Evolutionary conservation across 768 basidiomycete species (phyloP), one percentile per base, ranked within the genome.

Genomic region (Rhizopogon rudus): DNA sequence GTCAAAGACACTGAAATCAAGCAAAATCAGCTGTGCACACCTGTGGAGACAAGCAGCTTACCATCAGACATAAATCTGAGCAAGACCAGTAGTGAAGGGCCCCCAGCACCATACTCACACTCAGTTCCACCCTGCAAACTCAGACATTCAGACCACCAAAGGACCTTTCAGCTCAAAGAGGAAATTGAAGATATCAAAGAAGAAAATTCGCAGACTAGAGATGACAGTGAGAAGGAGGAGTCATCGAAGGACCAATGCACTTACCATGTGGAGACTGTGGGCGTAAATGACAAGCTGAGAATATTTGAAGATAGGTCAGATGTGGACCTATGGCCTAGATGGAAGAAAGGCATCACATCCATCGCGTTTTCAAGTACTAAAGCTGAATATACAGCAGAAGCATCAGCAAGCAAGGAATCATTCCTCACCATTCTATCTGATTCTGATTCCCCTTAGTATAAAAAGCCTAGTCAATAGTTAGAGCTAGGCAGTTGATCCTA

Each of bases 291-390:
- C 9, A 10, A 53, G 33, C 40, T 39, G 12, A 25, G 22, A 29
- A 40, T 8, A 10, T 54, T 35, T 10, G 22, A 40, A 22, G 39
- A 40, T 16, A 4, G 16, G 17, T 46, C 46, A 17, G 46, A 55
- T 37, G 40, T 28, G 2, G 29, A 48, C 48, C 31, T 50, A 22
- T 55, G 54, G 20, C 20, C 20, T 20, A 20, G 20, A 20, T 20
- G 20, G 20, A 20, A 20, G 54, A 64, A 64, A 12, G 73, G 76
- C 1, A 28, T 71, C 8, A 31, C 8, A 20, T 31, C 31, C 2
- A 7, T 31, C 1, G 31, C 31, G 1, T 9, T 31, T 5, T 7
- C 9, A 0, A 31, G 31, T 6, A 31, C 31, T 8, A 6, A 31
- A 6, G 31, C 8, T 9, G 31, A 31, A 31, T 31, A 31, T 31